These are phyloP conservation scores for Fagopyrum homotropicum DNA, from an alignment of 148 eudicot species.

Conservation along the genomic window DNA sequence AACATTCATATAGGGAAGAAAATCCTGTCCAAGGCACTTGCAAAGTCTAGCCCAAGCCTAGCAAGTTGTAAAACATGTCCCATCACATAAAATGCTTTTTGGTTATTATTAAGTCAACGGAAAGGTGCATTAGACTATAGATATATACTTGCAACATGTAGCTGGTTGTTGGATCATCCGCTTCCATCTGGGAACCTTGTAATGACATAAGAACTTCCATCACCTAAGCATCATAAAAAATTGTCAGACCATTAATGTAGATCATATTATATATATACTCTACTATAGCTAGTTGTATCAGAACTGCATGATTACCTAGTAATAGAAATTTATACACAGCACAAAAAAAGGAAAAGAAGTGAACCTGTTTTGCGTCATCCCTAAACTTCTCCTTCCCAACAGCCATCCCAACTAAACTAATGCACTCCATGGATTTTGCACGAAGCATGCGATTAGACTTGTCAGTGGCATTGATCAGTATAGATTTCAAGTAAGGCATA, in stretches of 20 bases:
- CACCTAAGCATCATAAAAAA: slow-evolving; percentile 19
- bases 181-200: slow-evolving; percentile 34
- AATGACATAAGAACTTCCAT: slow-evolving; percentile 38
- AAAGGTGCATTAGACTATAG: not conserved
- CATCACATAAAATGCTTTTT: not conserved
- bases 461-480: slow-evolving; percentile 32
- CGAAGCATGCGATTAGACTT: slow-evolving; percentile 37
- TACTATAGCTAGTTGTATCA: not conserved
- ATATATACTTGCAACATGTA: slow-evolving; percentile 31
- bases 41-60: slow-evolving; percentile 52
- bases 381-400: slow-evolving; percentile 47
- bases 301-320: not conserved
- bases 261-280: not conserved
- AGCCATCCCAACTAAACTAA: slow-evolving; percentile 48
- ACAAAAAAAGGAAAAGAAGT: not conserved
- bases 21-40: slow-evolving; percentile 44
- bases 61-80: slow-evolving; percentile 1
- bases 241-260: slow-evolving; percentile 1
- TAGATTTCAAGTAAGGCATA: slow-evolving; percentile 41
- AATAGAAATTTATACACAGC: not conserved
- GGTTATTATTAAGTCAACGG: not conserved
- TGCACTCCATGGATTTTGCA: slow-evolving; percentile 42
- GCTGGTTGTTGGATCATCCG: slow-evolving; percentile 43
- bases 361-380: slow-evolving; percentile 39
- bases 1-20: slow-evolving; percentile 41